Evolutionary conservation across 345 rosid genomes (phyloP).

Genomic region (Boechera retrofracta): DNA sequence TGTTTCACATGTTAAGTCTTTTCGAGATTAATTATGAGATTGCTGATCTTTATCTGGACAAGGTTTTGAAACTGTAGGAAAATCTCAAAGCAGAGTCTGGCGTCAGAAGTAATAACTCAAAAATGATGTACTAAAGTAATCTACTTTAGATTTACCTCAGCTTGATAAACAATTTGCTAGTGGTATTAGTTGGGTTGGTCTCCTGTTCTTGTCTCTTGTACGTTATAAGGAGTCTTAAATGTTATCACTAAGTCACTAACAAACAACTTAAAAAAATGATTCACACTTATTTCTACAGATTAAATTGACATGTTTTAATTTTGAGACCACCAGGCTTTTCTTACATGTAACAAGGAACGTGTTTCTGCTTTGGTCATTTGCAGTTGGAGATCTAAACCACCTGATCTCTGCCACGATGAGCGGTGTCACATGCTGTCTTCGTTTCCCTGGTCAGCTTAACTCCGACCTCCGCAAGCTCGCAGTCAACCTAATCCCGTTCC

Average conservation of each 20-base stretch:
- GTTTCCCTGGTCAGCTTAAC: conserved; percentile 65
- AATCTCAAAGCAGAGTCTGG: neutral
- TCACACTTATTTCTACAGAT: neutral
- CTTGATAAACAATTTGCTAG: neutral
- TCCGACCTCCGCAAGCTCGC: conserved; percentile 59
- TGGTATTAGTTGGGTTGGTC: conserved; percentile 10
- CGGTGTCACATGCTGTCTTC: conserved; percentile 60
- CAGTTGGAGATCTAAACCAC: conserved; percentile 61
- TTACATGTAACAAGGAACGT: neutral
- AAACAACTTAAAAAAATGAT: neutral
- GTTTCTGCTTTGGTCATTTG: neutral
- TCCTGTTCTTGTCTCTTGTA: conserved; percentile 19
- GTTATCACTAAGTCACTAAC: neutral
- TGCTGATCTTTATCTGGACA: conserved; percentile 1
- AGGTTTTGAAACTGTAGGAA: too few relatives aligned
- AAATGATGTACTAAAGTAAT: neutral
- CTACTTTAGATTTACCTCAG: neutral
- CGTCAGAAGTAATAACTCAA: neutral
- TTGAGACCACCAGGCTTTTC: conserved; percentile 1
- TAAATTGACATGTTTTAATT: neutral
- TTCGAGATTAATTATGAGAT: neutral
- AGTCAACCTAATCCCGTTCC: conserved; percentile 56
- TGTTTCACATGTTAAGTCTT: neutral
- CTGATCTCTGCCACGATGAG: conserved; percentile 63
- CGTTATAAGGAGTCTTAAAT: neutral